phyloP scores from a whole-genome alignment of 2,329 filamentous ascomycete genomes.

The Cercospora sp. region DNA sequence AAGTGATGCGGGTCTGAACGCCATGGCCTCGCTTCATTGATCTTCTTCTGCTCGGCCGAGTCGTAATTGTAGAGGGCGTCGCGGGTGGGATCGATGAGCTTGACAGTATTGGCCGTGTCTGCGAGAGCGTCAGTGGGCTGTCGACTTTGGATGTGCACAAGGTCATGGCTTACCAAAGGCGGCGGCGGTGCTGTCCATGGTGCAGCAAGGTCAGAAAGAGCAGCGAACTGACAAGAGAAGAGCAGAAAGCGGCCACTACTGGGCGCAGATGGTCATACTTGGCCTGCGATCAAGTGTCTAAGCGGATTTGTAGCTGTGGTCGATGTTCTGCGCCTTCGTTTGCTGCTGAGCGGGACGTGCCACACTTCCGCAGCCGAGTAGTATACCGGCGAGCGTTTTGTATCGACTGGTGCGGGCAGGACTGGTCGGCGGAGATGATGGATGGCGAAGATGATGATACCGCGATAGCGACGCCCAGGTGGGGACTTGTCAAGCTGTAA shows the following conservation, averaged over 20 bases:
- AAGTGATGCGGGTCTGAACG: constrained; percentile 78
- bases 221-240: constrained; percentile 10
- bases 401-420: neutral
- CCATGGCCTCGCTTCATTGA: constrained; percentile 72
- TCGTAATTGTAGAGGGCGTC: constrained; percentile 92
- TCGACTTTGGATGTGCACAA: neutral
- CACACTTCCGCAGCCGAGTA: neutral
- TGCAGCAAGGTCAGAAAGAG: constrained; percentile 13
- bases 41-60: constrained; percentile 63
- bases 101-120: constrained; percentile 84
- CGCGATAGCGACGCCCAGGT: neutral
- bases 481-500: neutral
- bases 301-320: neutral
- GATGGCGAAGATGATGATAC: neutral
- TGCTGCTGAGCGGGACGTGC: neutral
- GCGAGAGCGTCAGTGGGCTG: constrained; percentile 18
- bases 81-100: constrained; percentile 79
- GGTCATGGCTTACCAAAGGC: constrained; percentile 10
- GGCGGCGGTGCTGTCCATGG: constrained; percentile 39
- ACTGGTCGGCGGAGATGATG: neutral
- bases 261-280: constrained; percentile 25
- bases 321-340: constrained; percentile 5
- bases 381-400: neutral
- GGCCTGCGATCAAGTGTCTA: constrained; percentile 13
- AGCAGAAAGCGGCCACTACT: constrained; percentile 9